Evolutionary conservation across 2,329 filamentous ascomycete species (phyloP), one percentile per base, ranked within the genome.

Genomic region (Colletotrichum destructivum): DNA sequence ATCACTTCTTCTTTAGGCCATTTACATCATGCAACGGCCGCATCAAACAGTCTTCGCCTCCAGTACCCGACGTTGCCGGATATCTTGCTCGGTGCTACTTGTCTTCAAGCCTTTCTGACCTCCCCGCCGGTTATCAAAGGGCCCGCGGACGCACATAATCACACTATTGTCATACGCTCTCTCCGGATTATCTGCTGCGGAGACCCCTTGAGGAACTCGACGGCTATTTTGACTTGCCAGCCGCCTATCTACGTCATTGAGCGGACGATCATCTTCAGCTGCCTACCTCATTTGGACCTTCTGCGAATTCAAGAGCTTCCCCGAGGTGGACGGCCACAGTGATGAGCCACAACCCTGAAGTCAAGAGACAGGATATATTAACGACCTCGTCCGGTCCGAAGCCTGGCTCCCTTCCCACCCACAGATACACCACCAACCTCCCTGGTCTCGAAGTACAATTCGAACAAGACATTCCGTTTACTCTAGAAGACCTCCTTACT

Each of bases 311-410:
- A 26, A 47, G 18, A 59, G 21, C n/a, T 49, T 44, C 38, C 23
- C n/a, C 15, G 26, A 35, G 44, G 42, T 57, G 23, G 40, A 54
- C 35, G 23, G 42, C 51, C 49, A 51, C 35, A 51, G 56, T 60
- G 31, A 69, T 72, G 66, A 51, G 38, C 46, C 11, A 46, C 16
- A 18, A 31, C 23, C 7, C 42, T 11, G 59, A 38, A 12, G 18
- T 18, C 49, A 15, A 23, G 57, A 38, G 21, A 55, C 42, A 62
- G 44, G 47, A 66, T 72, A 69, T 65, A 72, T 61, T 49, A 70
- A 52, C 51, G 46, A 26, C 18, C 40, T 65, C 56, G 26, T 57
- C 70, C 51, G 44, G 12, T 12, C 46, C 16, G 5, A 52, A 71
- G 6, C 38, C 42, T 18, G 12, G 26, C 15, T 49, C n/a, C 65